Percentiles rank a stretch among this genome's conserved stretches.
Evolutionary conservation across 208 protist species (phyloP).

Genomic region (Leishmania tropica): DNA sequence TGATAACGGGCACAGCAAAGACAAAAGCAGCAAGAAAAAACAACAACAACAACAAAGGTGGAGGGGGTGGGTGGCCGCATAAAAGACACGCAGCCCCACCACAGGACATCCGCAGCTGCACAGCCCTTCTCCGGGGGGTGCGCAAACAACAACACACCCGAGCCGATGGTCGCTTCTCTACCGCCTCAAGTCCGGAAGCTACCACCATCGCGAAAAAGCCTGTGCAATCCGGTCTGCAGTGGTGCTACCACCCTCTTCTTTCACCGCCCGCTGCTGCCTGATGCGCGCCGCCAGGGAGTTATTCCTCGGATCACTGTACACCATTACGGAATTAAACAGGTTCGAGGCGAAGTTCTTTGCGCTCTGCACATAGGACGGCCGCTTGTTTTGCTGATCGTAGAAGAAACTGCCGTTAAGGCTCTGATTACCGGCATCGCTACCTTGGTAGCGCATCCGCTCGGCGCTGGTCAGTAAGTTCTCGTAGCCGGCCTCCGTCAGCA

Average conservation of each 20-base stretch:
- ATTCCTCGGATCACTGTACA: slow-evolving; percentile 47
- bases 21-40: neutral
- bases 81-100: neutral
- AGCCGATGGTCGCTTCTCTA: neutral
- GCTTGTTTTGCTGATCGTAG: slow-evolving; percentile 49
- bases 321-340: slow-evolving; percentile 62
- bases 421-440: slow-evolving; percentile 20
- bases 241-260: slow-evolving; percentile 31
- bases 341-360: slow-evolving; percentile 64
- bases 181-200: neutral
- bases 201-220: slow-evolving; percentile 77
- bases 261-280: slow-evolving; percentile 47
- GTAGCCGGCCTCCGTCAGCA: slow-evolving; percentile 55
- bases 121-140: neutral
- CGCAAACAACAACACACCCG: neutral
- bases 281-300: slow-evolving; percentile 71
- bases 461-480: slow-evolving; percentile 48
- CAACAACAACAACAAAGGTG: neutral
- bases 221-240: slow-evolving; percentile 52
- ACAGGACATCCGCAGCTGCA: neutral
- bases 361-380: slow-evolving; percentile 63
- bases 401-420: slow-evolving; percentile 49
- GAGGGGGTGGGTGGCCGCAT: neutral
- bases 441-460: slow-evolving; percentile 31
- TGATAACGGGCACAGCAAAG: neutral